Percentiles rank a stretch among this genome's conserved stretches.
phyloP scores from a whole-genome alignment of 176 grass and related monocot species.

The Dendrocalamus sinicus region DNA sequence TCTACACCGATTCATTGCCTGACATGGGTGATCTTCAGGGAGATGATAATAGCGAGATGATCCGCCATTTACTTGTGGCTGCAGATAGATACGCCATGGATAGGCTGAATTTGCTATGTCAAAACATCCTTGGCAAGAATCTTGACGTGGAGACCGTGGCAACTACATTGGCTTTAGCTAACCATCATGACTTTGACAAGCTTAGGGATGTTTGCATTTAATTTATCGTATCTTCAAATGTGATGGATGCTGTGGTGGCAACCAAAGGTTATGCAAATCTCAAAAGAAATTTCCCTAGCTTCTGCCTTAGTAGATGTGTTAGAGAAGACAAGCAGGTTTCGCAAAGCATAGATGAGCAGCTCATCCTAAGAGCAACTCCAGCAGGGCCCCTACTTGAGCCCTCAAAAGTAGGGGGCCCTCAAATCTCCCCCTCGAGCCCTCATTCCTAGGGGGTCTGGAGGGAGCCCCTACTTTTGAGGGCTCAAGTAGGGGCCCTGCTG shows the following conservation, averaged over 20 bases:
- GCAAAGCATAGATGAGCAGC: not conserved
- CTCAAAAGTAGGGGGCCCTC: no score
- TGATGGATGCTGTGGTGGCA: not conserved
- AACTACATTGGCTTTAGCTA: not conserved
- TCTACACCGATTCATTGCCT: conserved; percentile 40
- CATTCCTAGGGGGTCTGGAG: no score
- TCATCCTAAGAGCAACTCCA: no score
- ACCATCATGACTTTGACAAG: not conserved
- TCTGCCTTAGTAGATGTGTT: not conserved
- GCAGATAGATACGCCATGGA: conserved; percentile 50
- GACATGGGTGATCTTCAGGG: not conserved
- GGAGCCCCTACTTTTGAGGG: no score
- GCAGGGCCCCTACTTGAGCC: no score
- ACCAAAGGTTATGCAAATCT: not conserved
- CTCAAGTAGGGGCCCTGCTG: no score
- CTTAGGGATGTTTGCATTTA: not conserved
- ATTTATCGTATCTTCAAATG: no score
- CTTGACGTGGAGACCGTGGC: conserved; percentile 39
- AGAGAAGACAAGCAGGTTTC: not conserved
- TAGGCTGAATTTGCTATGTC: conserved; percentile 39
- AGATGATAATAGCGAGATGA: not conserved
- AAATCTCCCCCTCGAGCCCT: no score
- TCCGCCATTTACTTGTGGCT: conserved; percentile 47
- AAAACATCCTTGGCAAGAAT: not conserved
- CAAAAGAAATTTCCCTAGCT: not conserved